Percentiles rank a stretch among this genome's conserved stretches.
Conservation (phyloP, 2,329 filamentous ascomycete genomes). For the Neofusicoccum sp. region DNA sequence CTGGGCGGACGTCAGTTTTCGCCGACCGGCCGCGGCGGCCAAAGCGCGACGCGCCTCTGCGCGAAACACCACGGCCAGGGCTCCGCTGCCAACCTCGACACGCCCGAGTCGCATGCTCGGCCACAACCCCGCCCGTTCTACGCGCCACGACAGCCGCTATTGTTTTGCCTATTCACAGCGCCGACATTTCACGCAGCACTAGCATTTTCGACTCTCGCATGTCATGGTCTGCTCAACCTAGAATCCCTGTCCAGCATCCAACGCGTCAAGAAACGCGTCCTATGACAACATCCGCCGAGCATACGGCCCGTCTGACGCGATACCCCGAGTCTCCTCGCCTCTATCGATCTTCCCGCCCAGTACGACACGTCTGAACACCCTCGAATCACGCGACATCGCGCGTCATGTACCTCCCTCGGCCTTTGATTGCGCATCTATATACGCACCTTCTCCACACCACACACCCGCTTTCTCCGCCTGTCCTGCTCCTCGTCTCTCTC, state of each 20-base stretch:
- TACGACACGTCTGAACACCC: background rate
- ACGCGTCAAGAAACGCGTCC: conserved; percentile 16
- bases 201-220: conserved; percentile 2
- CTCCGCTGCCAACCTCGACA: conserved; percentile 3
- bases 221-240: conserved; percentile 10
- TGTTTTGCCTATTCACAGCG: conserved; percentile 4
- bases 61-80: background rate
- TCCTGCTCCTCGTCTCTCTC: conserved; percentile 87
- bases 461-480: conserved; percentile 85
- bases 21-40: background rate
- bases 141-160: background rate
- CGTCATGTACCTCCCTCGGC: conserved; percentile 88
- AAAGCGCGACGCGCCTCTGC: conserved; percentile 9
- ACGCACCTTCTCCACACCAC: conserved; percentile 80
- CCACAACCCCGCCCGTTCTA: background rate
- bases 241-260: background rate
- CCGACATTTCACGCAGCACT: conserved; percentile 3
- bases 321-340: background rate
- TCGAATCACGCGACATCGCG: background rate
- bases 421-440: conserved; percentile 87
- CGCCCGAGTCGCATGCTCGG: background rate
- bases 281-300: background rate
- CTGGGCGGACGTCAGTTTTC: background rate
- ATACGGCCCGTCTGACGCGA: background rate
- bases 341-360: background rate